Percentiles rank a stretch among this genome's conserved stretches.
Evolutionary conservation across 257 asterid genomes (phyloP).

Genomic region (Solanum tarapatanum): DNA sequence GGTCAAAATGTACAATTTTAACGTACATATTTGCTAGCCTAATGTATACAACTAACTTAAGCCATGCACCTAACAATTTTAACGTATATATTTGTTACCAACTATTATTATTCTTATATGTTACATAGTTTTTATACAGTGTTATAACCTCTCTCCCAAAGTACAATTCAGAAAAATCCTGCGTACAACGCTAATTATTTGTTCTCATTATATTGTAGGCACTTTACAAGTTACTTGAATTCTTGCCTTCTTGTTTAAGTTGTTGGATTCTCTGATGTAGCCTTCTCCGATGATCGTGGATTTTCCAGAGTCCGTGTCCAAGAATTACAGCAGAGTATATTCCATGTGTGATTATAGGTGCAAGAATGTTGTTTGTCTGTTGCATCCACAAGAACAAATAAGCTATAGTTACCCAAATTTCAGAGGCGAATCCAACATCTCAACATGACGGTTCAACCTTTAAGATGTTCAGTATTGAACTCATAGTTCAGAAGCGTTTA

Average conservation of each 20-base stretch:
- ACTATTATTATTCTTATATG: not conserved
- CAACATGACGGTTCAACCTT: not conserved
- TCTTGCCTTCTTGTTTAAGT: conserved; percentile 43
- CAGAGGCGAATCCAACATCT: not conserved
- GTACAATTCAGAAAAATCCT: not conserved
- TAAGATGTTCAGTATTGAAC: not conserved
- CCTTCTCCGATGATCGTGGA: conserved; percentile 65
- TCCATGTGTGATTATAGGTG: conserved; percentile 85
- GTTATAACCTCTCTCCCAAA: not conserved
- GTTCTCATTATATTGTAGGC: not conserved
- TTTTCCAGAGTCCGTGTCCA: conserved; percentile 95
- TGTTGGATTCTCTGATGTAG: conserved; percentile 66
- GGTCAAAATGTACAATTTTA: not conserved
- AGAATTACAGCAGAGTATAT: conserved; percentile 74
- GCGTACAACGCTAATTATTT: not conserved
- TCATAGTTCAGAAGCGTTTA: not conserved
- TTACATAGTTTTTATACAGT: not conserved
- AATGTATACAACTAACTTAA: not conserved
- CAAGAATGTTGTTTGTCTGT: conserved; percentile 79
- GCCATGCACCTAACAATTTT: not conserved
- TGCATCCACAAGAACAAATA: not conserved
- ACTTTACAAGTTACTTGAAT: conserved; percentile 7
- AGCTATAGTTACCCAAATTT: not conserved
- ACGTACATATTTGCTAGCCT: not conserved
- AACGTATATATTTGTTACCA: not conserved